Percentiles rank a stretch among this genome's conserved stretches.
These are phyloP conservation scores for Talaromyces thailandensis DNA, from an alignment of 495 filamentous ascomycete species.

Conservation along the genomic window DNA sequence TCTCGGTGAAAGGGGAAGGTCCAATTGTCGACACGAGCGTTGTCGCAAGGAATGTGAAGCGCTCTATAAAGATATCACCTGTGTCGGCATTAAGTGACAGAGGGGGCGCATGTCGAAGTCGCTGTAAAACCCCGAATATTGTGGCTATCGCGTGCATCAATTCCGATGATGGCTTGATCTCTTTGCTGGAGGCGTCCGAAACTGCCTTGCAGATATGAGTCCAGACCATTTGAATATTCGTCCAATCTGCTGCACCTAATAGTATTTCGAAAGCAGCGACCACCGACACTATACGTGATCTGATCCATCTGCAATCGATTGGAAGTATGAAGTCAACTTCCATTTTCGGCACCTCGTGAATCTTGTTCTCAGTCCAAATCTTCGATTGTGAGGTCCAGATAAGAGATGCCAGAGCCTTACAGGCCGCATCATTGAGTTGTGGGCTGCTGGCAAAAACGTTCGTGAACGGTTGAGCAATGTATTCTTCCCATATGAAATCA, in stretches of 20 bases:
- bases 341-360: conserved; percentile 47
- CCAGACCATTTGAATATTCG: conserved; percentile 55
- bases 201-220: conserved; percentile 55
- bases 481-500: conserved; percentile 72
- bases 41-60: conserved; percentile 50
- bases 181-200: conserved; percentile 71
- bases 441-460: conserved; percentile 22
- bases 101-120: conserved; percentile 49
- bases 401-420: conserved; percentile 56
- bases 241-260: conserved; percentile 47
- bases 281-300: conserved; percentile 53
- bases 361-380: conserved; percentile 64
- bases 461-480: conserved; percentile 44
- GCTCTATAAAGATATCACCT: conserved; percentile 45
- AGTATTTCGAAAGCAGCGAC: conserved; percentile 56
- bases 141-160: conserved; percentile 69
- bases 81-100: conserved; percentile 25
- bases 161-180: conserved; percentile 81
- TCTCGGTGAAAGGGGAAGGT: conserved; percentile 69
- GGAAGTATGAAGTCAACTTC: conserved; percentile 64
- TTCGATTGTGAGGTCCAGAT: conserved; percentile 56
- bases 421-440: conserved; percentile 41
- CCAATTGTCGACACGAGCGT: conserved; percentile 60
- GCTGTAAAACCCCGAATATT: conserved; percentile 55
- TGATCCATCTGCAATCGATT: conserved; percentile 82